Conservation (phyloP, 768 basidiomycete genomes). For the Russula earlei region DNA sequence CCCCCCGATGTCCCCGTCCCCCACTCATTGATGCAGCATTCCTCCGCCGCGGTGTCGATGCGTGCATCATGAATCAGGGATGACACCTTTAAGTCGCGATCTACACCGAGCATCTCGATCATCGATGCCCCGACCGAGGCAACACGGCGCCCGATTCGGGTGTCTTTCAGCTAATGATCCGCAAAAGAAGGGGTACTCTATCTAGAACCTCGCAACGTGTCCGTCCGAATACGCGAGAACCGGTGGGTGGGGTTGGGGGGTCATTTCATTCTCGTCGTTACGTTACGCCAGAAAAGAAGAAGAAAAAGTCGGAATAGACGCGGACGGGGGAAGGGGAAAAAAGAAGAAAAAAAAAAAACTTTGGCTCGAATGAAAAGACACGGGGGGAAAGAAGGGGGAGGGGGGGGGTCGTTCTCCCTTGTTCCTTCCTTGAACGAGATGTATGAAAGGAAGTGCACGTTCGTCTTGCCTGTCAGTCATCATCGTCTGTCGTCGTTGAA, state of each 20-base stretch:
- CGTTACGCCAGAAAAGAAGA: too few species aligned
- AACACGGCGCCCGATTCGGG: background rate
- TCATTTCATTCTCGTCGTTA: too few species aligned
- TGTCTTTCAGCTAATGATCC: conserved; percentile 1
- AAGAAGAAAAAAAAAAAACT: too few species aligned
- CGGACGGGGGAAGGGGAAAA: too few species aligned
- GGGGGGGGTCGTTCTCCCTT: too few species aligned
- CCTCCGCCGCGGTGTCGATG: background rate
- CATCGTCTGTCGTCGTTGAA: too few species aligned
- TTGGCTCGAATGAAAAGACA: too few species aligned
- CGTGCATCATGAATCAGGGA: background rate
- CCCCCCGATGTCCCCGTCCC: too few species aligned
- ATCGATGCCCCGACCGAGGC: background rate
- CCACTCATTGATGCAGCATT: background rate
- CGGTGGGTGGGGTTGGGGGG: background rate
- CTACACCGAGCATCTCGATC: background rate
- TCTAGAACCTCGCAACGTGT: background rate
- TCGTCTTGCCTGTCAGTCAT: too few species aligned
- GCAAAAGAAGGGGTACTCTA: background rate
- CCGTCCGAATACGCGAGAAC: too few species aligned
- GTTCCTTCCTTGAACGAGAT: background rate
- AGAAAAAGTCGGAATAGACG: background rate
- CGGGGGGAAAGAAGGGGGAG: too few species aligned
- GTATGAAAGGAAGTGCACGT: background rate
- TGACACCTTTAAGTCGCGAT: conserved; percentile 1